Evolutionary conservation across 2,329 filamentous ascomycete species (phyloP), one percentile per base, ranked within the genome.

Genomic region (Pseudonectria buxi): DNA sequence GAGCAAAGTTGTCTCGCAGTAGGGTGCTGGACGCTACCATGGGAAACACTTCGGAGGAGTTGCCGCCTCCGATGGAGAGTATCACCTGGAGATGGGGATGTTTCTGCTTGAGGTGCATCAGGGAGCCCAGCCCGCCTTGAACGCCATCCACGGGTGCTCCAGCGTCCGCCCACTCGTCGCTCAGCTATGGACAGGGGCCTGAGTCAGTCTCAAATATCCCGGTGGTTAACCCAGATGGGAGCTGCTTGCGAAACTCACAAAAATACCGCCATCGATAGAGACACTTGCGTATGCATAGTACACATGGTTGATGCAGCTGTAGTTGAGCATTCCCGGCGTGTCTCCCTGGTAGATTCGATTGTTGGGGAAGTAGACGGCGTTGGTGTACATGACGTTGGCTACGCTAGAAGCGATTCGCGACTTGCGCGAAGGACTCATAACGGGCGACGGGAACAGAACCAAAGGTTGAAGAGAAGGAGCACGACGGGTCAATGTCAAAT

Each of bases 361-460:
- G 61, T 86, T 90, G n/a, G 84, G 83, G 58, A 86, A 92, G 63
- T 90, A 92, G 13, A 87, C 82, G 14, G 81, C 85, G 59, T 92
- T 92, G 53, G 75, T 76, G 55, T 69, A 74, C 63, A 76, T 74
- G 41, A 78, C 65, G 41, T 57, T 55, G 24, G 57, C 49, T 38
- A 63, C 56, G 57, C 67, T 70, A 26, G 62, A 58, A 28, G 63
- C 55, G 47, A 69, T 63, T 43, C 65, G 67, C 45, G 65, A 60
- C 56, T 61, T 70, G 51, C 63, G 65, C 28, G 66, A 67, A 11
- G 64, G 62, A 32, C 65, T 65, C 46, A 57, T 68, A 57, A 63
- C 67, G 38, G 18, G 29, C 33, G 43, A 27, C 14, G 33, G 24
- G 15, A 10, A 15, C 30, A 18, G 27, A 30, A 28, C 30, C 24